A percentile compares a stretch with the other conserved stretches of the same genome.
phyloP scores from a whole-genome alignment of 495 filamentous ascomycete species.

The Neohortaea acidophila region DNA sequence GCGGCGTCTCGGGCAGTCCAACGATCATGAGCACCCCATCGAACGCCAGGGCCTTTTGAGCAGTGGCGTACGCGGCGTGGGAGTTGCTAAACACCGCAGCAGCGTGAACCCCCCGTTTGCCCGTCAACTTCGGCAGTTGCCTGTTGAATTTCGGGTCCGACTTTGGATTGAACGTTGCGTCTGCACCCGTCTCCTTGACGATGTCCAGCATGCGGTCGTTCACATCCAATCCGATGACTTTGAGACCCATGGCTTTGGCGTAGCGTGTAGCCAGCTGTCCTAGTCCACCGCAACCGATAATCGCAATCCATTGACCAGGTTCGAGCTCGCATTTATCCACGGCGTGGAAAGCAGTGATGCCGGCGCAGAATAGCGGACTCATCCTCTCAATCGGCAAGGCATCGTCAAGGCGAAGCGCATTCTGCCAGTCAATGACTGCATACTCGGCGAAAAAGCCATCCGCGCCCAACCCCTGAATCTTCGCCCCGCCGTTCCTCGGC shows the following conservation, averaged over 20 bases:
- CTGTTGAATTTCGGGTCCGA: constrained; percentile 17
- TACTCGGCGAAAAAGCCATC: constrained; percentile 24
- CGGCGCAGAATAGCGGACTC: constrained; percentile 23
- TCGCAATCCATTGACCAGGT: constrained; percentile 22
- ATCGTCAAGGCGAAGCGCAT: constrained; percentile 17
- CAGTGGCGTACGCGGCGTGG: constrained; percentile 20
- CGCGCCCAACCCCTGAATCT: constrained; percentile 19
- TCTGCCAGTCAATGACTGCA: constrained; percentile 16
- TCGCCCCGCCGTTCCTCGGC: constrained; percentile 9
- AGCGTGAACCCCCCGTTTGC: constrained; percentile 15
- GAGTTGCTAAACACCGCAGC: constrained; percentile 20
- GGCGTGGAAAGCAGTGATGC: constrained; percentile 20
- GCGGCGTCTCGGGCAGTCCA: constrained; percentile 16
- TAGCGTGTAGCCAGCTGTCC: constrained; percentile 20
- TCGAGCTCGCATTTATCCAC: constrained; percentile 21
- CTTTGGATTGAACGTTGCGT: constrained; percentile 20
- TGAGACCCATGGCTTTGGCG: constrained; percentile 22
- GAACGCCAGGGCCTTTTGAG: constrained; percentile 16
- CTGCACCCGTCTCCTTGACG: constrained; percentile 18
- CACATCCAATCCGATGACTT: constrained; percentile 20
- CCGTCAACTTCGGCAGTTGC: constrained; percentile 18
- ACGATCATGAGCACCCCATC: constrained; percentile 20
- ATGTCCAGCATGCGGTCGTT: constrained; percentile 14
- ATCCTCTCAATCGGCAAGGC: constrained; percentile 15
- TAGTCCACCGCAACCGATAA: constrained; percentile 9